These are phyloP conservation scores for Xylaria polymorpha DNA, from an alignment of 2,329 filamentous ascomycete genomes.

Conservation along the genomic window DNA sequence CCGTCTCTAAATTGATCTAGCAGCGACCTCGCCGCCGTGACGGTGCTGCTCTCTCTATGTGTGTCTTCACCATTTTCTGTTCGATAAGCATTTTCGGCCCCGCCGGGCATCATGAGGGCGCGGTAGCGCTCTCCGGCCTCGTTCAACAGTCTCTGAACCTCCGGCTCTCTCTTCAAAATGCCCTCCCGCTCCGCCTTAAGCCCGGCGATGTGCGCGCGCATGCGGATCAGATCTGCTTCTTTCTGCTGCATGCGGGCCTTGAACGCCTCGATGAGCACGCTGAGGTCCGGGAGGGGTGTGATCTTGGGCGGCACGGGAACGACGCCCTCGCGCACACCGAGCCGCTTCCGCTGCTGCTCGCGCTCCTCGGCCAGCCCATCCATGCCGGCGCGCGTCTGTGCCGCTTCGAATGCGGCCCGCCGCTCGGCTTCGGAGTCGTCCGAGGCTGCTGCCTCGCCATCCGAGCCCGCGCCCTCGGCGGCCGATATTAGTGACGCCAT, in stretches of 20 bases:
- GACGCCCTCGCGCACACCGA: slow-evolving; percentile 51
- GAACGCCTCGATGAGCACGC: slow-evolving; percentile 74
- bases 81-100: neutral
- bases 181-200: slow-evolving; percentile 70
- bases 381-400: slow-evolving; percentile 88
- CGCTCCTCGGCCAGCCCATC: slow-evolving; percentile 71
- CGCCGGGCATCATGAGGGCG: slow-evolving; percentile 44
- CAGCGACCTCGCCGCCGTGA: slow-evolving; percentile 46
- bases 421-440: slow-evolving; percentile 78
- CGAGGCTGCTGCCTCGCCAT: slow-evolving; percentile 63
- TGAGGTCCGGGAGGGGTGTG: slow-evolving; percentile 79
- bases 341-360: slow-evolving; percentile 54
- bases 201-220: slow-evolving; percentile 67
- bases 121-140: slow-evolving; percentile 81
- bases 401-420: slow-evolving; percentile 85
- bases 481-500: slow-evolving; percentile 87
- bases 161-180: slow-evolving; percentile 75
- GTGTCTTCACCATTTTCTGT: neutral
- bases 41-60: slow-evolving; percentile 26
- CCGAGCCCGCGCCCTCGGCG: slow-evolving; percentile 70
- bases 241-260: slow-evolving; percentile 71
- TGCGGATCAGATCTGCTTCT: slow-evolving; percentile 63
- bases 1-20: slow-evolving; percentile 44
- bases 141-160: slow-evolving; percentile 83
- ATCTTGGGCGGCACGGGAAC: slow-evolving; percentile 77